Evolutionary conservation across 345 rosid species (phyloP).

Genomic region (Citrus sp.): DNA sequence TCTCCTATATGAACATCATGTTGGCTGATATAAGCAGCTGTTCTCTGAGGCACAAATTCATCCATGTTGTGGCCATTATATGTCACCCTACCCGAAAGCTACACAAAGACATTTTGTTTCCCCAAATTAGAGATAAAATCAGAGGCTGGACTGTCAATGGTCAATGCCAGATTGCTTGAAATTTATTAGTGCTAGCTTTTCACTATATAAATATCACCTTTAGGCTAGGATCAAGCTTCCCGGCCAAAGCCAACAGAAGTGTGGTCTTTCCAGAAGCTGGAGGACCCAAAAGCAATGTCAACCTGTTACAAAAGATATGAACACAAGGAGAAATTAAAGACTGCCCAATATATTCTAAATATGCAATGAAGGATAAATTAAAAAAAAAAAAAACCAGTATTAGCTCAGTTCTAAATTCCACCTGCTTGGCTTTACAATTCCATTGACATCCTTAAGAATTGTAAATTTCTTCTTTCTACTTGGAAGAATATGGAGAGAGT

Average conservation of each 20-base stretch:
- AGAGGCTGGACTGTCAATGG: neutral
- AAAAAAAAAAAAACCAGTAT: neutral
- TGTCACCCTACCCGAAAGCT: slow-evolving; percentile 41
- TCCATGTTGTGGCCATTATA: slow-evolving; percentile 45
- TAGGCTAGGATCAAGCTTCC: slow-evolving; percentile 58
- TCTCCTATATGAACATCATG: slow-evolving; percentile 73
- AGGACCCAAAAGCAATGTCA: slow-evolving; percentile 80
- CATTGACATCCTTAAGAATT: slow-evolving; percentile 63
- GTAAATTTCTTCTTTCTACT: slow-evolving; percentile 45
- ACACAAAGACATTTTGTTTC: neutral
- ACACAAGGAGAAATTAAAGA: neutral
- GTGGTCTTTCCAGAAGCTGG: slow-evolving; percentile 82
- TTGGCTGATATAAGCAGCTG: slow-evolving; percentile 63
- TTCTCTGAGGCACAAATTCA: slow-evolving; percentile 46
- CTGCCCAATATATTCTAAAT: neutral
- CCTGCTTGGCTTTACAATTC: slow-evolving; percentile 73
- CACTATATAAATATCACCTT: slow-evolving; percentile 32
- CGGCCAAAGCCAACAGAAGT: slow-evolving; percentile 70
- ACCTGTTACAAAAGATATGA: slow-evolving; percentile 28
- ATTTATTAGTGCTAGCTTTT: neutral
- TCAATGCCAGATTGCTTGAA: slow-evolving; percentile 12
- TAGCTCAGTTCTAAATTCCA: slow-evolving; percentile 10
- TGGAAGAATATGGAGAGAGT: slow-evolving; percentile 32
- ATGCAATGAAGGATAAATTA: neutral
- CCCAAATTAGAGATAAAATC: slow-evolving; percentile 10